Conservation (phyloP, 2,329 filamentous ascomycete genomes). For the Gnomoniopsis sp. region DNA sequence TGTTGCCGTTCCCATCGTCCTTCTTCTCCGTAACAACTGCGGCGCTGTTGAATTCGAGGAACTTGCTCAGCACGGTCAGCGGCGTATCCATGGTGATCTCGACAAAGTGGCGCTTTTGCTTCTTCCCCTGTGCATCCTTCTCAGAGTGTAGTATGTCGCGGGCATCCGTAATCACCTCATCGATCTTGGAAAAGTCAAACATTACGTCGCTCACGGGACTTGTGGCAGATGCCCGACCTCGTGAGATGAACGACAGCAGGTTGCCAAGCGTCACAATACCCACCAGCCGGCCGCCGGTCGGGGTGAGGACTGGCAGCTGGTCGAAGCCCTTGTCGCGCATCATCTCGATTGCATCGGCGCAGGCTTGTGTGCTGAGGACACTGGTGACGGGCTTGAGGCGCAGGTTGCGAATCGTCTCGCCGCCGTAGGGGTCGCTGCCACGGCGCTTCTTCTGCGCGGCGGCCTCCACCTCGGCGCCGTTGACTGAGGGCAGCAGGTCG, state of each 20-base stretch:
- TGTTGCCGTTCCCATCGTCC: constrained; percentile 54
- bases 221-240: constrained; percentile 71
- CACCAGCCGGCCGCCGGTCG: constrained; percentile 69
- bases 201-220: constrained; percentile 83
- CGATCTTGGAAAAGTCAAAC: constrained; percentile 89
- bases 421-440: constrained; percentile 65
- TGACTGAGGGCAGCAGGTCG: constrained; percentile 69
- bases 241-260: constrained; percentile 83
- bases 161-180: constrained; percentile 88
- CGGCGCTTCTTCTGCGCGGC: constrained; percentile 34
- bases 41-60: constrained; percentile 97
- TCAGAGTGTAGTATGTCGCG: constrained; percentile 52
- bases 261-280: constrained; percentile 95
- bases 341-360: constrained; percentile 87
- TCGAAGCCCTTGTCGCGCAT: constrained; percentile 99
- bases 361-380: constrained; percentile 65
- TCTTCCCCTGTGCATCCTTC: constrained; percentile 35
- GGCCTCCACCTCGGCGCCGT: constrained; percentile 44
- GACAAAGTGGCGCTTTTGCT: constrained; percentile 74
- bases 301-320: constrained; percentile 83
- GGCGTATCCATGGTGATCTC: constrained; percentile 92
- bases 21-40: constrained; percentile 84
- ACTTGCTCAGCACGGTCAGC: constrained; percentile 77
- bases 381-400: constrained; percentile 93
- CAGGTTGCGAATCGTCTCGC: constrained; percentile 76